Conservation (phyloP, 176 grass and related monocot genomes). For the Cenchrus fungigraminus region DNA sequence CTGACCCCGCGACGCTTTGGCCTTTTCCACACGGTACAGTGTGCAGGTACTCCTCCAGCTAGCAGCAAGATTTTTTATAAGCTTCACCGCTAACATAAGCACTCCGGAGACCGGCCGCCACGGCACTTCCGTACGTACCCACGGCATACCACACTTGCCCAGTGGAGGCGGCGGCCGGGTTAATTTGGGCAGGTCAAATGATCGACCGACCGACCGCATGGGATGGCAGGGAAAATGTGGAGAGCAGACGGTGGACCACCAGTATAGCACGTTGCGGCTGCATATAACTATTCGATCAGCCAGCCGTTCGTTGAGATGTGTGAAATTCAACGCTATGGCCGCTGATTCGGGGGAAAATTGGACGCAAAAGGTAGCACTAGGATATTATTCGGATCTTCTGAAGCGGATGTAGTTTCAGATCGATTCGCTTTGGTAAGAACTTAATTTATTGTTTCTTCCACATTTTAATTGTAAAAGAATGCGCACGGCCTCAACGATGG, state of each 20-base stretch:
- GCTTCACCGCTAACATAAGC: background rate
- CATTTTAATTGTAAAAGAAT: background rate
- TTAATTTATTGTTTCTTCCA: background rate
- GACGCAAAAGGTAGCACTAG: background rate
- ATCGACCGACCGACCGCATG: background rate
- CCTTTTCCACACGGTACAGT: constrained; percentile 23
- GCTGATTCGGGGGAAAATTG: background rate
- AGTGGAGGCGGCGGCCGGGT: constrained; percentile 18
- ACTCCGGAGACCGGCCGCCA: background rate
- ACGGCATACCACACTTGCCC: background rate
- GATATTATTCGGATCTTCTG: background rate
- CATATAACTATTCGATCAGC: background rate
- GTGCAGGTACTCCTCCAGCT: background rate
- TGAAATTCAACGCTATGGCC: constrained; percentile 5
- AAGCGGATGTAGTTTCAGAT: background rate
- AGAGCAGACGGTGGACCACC: background rate
- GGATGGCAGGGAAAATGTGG: background rate
- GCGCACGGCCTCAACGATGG: background rate
- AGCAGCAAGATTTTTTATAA: background rate
- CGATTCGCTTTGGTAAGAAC: background rate
- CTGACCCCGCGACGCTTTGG: constrained; percentile 11
- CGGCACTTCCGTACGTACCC: constrained; percentile 52
- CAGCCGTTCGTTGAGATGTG: background rate
- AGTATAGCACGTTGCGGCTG: no score
- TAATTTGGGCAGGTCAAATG: constrained; percentile 35